Conservation (phyloP, 176 grass and related monocot genomes). For the barley (Hordeum vulgare) region MorexV3_pseudomolecules_assembly NC_058523.1:368560795-368561294, state of each 20-base stretch:
- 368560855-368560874: background rate
- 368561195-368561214: background rate
- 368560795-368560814: background rate
- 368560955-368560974: background rate
- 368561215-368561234: background rate
- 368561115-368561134: background rate
- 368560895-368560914: background rate
- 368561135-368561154: background rate
- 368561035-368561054: background rate
- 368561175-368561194: background rate
- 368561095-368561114: background rate
- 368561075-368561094: background rate
- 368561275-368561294: background rate
- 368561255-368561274: background rate
- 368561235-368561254: background rate
- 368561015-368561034: background rate
- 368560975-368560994: background rate
- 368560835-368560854: background rate
- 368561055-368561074: background rate
- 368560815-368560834: background rate
- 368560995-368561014: background rate
- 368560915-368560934: constrained; percentile 1
- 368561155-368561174: background rate
- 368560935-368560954: background rate
- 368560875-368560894: background rate